These are phyloP conservation scores for Warburgia ugandensis DNA, from an alignment of 164 flowering plant species.

Conservation along the genomic window DNA sequence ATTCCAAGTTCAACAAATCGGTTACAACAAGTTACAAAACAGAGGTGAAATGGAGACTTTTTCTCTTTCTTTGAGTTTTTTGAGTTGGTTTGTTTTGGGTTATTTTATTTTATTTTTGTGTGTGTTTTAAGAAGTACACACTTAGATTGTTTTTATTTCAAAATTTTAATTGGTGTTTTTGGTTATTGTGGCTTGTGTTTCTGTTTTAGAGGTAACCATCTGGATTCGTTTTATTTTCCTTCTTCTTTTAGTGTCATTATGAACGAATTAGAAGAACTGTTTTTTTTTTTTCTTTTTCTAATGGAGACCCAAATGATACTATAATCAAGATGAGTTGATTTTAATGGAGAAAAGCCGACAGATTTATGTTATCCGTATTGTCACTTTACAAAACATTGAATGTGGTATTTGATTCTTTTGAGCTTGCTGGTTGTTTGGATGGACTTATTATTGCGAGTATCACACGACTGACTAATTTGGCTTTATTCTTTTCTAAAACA, in stretches of 20 bases:
- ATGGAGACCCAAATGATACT: too few relatives aligned
- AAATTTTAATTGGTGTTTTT: not conserved
- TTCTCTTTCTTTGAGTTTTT: not conserved
- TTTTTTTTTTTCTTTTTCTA: too few relatives aligned
- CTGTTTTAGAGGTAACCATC: not conserved
- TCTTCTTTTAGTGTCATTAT: not conserved
- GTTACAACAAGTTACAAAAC: not conserved
- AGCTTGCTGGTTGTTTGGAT: not conserved
- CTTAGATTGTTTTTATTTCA: not conserved
- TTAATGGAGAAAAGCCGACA: not conserved
- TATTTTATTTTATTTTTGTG: not conserved
- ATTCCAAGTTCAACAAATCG: constrained; percentile 7
- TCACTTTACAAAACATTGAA: not conserved
- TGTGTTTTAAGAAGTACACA: not conserved
- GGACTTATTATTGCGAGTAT: too few relatives aligned
- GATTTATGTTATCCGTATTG: not conserved
- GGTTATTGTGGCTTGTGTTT: not conserved
- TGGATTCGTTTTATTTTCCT: not conserved
- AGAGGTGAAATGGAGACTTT: not conserved
- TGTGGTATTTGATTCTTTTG: not conserved
- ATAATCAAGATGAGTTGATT: too few relatives aligned
- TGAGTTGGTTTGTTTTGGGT: not conserved
- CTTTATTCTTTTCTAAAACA: not conserved
- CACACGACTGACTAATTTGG: too few relatives aligned
- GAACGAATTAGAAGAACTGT: not conserved